A percentile compares a stretch with the other conserved stretches of the same genome.
Evolutionary conservation across 495 filamentous ascomycete species (phyloP).

Genomic region (Lasiosphaeriaceae sp.): DNA sequence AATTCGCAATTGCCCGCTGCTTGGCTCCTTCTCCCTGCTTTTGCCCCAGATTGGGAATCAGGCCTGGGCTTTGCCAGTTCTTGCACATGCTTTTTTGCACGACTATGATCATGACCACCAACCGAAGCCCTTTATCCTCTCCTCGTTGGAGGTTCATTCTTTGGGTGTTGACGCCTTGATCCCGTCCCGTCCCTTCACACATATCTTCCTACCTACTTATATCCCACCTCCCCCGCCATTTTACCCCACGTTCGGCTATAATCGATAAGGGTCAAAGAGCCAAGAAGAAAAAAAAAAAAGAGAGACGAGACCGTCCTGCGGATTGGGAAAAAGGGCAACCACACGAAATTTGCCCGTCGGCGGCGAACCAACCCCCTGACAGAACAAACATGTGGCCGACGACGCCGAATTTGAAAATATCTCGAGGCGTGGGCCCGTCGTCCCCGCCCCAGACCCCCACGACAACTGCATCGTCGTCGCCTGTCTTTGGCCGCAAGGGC

Average conservation of each 20-base stretch:
- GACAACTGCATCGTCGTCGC: slow-evolving; percentile 27
- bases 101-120: slow-evolving; percentile 56
- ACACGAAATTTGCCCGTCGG: slow-evolving; percentile 11
- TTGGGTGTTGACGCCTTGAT: slow-evolving; percentile 47
- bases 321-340: too few relatives aligned
- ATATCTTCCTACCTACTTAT: slow-evolving; percentile 12
- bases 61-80: slow-evolving; percentile 36
- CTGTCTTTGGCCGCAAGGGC: slow-evolving; percentile 35
- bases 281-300: too few relatives aligned
- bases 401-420: slow-evolving; percentile 43
- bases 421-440: slow-evolving; percentile 45
- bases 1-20: neutral
- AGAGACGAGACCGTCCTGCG: too few relatives aligned
- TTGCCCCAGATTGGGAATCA: slow-evolving; percentile 34
- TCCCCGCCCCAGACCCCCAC: slow-evolving; percentile 53
- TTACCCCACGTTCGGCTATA: slow-evolving; percentile 35
- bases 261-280: slow-evolving; percentile 2
- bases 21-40: slow-evolving; percentile 4
- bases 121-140: slow-evolving; percentile 48
- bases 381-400: slow-evolving; percentile 42
- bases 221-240: slow-evolving; percentile 16
- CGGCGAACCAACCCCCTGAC: neutral
- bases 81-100: slow-evolving; percentile 25
- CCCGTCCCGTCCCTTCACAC: slow-evolving; percentile 4
- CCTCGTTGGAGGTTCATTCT: slow-evolving; percentile 52